phyloP scores from a whole-genome alignment of 1,284 basidiomycete genomes.

The Sphagnurus paluster region DNA sequence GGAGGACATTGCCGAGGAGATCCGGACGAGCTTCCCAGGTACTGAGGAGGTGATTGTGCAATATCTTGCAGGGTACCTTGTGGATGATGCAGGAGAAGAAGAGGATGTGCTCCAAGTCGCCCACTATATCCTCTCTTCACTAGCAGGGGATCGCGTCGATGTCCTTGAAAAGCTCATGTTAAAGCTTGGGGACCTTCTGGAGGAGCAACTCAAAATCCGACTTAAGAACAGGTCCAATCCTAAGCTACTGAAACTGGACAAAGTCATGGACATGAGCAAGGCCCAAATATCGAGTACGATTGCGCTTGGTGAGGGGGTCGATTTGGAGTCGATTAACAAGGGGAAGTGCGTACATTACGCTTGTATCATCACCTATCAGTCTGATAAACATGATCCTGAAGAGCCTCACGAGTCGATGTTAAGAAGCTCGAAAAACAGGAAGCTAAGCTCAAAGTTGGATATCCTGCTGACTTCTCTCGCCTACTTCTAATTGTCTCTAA shows the following conservation, averaged over 20 bases:
- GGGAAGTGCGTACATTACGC: conserved; percentile 67
- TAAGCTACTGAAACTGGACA: conserved; percentile 80
- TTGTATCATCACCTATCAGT: conserved; percentile 14
- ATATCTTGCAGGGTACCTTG: conserved; percentile 89
- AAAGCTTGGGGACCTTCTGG: conserved; percentile 64
- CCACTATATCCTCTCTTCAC: conserved; percentile 72
- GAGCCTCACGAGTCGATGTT: conserved; percentile 94
- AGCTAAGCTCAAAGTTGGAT: conserved; percentile 83
- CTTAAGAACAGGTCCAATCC: conserved; percentile 59
- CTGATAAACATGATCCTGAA: conserved; percentile 30
- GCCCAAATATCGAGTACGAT: conserved; percentile 83
- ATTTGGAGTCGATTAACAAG: conserved; percentile 93
- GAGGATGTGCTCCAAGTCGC: conserved; percentile 85
- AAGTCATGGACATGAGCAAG: conserved; percentile 94
- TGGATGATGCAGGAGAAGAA: conserved; percentile 92
- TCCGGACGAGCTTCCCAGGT: conserved; percentile 78
- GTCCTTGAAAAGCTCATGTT: conserved; percentile 66
- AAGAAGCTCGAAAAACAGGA: conserved; percentile 99
- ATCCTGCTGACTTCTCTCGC: background rate
- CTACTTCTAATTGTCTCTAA: background rate
- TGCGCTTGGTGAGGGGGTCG: conserved; percentile 83
- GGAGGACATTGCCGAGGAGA: conserved; percentile 75
- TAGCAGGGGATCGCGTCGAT: conserved; percentile 56
- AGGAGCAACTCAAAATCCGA: conserved; percentile 61
- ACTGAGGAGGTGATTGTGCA: conserved; percentile 93